Conservation (phyloP, 495 filamentous ascomycete species). For the Durotheca rogersii region DNA sequence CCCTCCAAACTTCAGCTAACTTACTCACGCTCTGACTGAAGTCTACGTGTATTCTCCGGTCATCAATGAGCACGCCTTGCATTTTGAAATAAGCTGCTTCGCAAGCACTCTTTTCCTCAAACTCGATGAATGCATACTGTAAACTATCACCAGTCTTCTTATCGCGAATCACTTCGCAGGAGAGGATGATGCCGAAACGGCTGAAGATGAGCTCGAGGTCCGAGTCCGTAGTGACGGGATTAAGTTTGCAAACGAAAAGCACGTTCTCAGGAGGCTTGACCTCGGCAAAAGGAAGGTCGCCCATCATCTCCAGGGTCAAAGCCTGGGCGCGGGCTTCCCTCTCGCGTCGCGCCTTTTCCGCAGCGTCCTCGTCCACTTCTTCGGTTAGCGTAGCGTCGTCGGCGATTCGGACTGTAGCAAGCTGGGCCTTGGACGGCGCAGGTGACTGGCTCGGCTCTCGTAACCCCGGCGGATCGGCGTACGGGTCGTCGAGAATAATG, state of each 20-base stretch:
- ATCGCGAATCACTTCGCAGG: conserved; percentile 95
- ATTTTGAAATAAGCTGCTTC: conserved; percentile 98
- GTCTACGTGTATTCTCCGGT: conserved; percentile 96
- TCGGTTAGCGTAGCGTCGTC: conserved; percentile 75
- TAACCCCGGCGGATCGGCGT: conserved; percentile 72
- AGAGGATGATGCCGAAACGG: conserved; percentile 92
- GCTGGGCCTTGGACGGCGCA: conserved; percentile 76
- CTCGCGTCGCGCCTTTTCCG: conserved; percentile 80
- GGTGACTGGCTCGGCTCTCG: conserved; percentile 76
- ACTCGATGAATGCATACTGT: conserved; percentile 98
- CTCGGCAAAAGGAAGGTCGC: conserved; percentile 95
- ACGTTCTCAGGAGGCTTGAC: conserved; percentile 98
- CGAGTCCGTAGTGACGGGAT: conserved; percentile 92
- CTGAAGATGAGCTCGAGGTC: conserved; percentile 95
- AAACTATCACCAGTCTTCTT: conserved; percentile 91
- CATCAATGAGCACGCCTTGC: conserved; percentile 94
- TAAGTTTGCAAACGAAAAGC: conserved; percentile 97
- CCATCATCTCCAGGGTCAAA: conserved; percentile 95
- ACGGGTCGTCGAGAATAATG: conserved; percentile 85
- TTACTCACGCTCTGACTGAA: conserved; percentile 96
- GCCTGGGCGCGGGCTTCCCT: conserved; percentile 93
- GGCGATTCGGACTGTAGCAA: conserved; percentile 88
- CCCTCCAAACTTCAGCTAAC: conserved; percentile 87
- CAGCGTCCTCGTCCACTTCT: conserved; percentile 69
- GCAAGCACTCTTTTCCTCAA: conserved; percentile 85